Evolutionary conservation across 2,329 filamentous ascomycete genomes (phyloP).

Genomic region (Chaetothyriales sp.): DNA sequence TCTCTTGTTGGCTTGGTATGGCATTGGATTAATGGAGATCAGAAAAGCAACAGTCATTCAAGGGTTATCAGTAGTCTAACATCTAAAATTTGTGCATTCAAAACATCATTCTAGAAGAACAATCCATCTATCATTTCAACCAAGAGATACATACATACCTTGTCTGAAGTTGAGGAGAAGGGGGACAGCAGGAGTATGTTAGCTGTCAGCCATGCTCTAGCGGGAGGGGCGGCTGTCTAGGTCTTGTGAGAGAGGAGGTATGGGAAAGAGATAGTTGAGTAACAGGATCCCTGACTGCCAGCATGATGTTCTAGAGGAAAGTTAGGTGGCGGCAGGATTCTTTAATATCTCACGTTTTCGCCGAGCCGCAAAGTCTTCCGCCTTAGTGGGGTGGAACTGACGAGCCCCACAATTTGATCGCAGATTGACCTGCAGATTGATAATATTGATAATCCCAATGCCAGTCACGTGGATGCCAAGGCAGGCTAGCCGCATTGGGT

Average conservation of each 20-base stretch:
- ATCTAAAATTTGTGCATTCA: constrained; percentile 23
- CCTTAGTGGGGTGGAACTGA: no score
- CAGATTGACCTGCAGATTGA: no score
- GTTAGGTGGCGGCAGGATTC: neutral
- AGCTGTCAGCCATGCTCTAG: neutral
- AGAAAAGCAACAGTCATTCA: constrained; percentile 7
- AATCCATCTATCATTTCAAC: neutral
- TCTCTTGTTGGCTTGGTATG: neutral
- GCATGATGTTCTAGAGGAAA: neutral
- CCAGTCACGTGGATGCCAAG: no score
- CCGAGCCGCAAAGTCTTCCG: neutral
- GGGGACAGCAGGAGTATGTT: neutral
- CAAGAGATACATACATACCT: neutral
- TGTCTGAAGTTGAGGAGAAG: neutral
- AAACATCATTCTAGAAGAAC: neutral
- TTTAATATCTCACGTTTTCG: neutral
- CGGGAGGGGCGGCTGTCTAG: neutral
- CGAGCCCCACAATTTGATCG: neutral
- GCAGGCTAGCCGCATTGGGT: no score
- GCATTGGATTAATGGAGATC: constrained; percentile 7
- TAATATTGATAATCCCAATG: no score
- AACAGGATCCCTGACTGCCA: neutral
- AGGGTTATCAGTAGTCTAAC: constrained; percentile 34
- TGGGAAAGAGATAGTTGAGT: neutral
- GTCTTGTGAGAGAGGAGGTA: neutral